These are phyloP conservation scores for Nymphaea colorata DNA, from an alignment of 164 flowering plant species.

Conservation along the genomic window DNA sequence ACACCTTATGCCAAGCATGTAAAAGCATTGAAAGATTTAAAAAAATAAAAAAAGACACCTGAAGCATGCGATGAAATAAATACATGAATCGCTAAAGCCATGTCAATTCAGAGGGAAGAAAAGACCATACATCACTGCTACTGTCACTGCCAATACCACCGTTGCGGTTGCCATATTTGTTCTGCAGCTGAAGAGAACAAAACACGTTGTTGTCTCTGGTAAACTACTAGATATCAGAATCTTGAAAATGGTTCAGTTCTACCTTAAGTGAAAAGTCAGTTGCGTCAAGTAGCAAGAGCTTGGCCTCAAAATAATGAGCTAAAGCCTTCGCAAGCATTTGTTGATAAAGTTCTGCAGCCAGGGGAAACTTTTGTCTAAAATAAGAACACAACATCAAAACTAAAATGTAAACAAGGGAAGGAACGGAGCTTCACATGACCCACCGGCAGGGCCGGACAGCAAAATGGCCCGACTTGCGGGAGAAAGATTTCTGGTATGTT, in stretches of 20 bases:
- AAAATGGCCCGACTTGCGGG: slow-evolving; percentile 87
- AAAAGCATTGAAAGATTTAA: not conserved
- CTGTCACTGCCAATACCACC: not conserved
- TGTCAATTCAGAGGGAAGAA: too few relatives aligned
- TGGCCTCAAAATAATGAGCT: slow-evolving; percentile 80
- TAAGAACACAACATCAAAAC: not conserved
- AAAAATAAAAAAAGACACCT: not conserved
- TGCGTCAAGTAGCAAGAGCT: slow-evolving; percentile 65
- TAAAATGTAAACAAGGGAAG: not conserved
- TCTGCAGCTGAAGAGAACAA: slow-evolving; percentile 51
- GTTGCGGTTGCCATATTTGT: slow-evolving; percentile 51
- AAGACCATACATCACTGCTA: not conserved
- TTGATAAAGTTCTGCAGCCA: slow-evolving; percentile 60
- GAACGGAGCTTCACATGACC: slow-evolving; percentile 10
- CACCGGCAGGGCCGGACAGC: slow-evolving; percentile 96
- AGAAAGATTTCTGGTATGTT: slow-evolving; percentile 75
- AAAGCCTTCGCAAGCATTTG: slow-evolving; percentile 94
- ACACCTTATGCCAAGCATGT: not conserved
- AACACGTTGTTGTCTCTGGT: not conserved
- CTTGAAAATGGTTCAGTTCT: not conserved
- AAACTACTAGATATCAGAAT: not conserved
- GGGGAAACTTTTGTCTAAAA: not conserved
- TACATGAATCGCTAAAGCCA: not conserved
- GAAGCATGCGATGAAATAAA: not conserved
- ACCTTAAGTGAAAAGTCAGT: slow-evolving; percentile 76